Percentiles rank a stretch among this genome's conserved stretches.
phyloP scores from a whole-genome alignment of 306 rosid species.

The Acacia crassicarpa region DNA sequence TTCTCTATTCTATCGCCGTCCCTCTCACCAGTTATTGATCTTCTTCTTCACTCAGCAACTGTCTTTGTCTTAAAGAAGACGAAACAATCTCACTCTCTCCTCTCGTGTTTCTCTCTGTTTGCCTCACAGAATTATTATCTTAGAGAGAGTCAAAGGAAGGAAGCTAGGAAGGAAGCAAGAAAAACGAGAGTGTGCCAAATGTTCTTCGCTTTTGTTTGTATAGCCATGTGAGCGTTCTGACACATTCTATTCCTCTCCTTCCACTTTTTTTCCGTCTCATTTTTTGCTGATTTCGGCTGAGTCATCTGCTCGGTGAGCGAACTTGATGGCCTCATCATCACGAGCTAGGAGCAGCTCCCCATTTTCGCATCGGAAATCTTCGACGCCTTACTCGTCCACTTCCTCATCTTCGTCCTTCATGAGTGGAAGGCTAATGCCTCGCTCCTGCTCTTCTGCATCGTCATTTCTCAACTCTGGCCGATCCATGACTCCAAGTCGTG shows the following conservation, averaged over 20 bases:
- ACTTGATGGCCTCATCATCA: slow-evolving; percentile 88
- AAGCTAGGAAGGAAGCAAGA: slow-evolving; percentile 28
- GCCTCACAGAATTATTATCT: slow-evolving; percentile 28
- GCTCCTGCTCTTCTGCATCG: slow-evolving; percentile 76
- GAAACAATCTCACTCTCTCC: slow-evolving; percentile 53
- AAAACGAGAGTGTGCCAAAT: slow-evolving; percentile 33
- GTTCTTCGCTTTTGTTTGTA: slow-evolving; percentile 53
- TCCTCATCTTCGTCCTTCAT: slow-evolving; percentile 74
- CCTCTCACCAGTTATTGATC: slow-evolving; percentile 34
- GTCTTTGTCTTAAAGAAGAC: slow-evolving; percentile 77
- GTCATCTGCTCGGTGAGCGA: slow-evolving; percentile 54
- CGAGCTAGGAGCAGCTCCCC: slow-evolving; percentile 95
- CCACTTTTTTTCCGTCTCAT: slow-evolving; percentile 16
- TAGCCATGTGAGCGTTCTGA: slow-evolving; percentile 86
- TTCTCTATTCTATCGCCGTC: slow-evolving; percentile 23
- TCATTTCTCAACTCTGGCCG: slow-evolving; percentile 80
- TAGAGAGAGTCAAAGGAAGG: slow-evolving; percentile 32
- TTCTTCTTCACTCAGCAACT: slow-evolving; percentile 53
- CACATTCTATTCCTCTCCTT: slow-evolving; percentile 54
- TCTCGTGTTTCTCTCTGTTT: slow-evolving; percentile 15
- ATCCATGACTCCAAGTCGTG: slow-evolving; percentile 76
- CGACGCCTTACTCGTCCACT: slow-evolving; percentile 76
- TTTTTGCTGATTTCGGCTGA: slow-evolving; percentile 30
- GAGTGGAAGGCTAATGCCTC: slow-evolving; percentile 77
- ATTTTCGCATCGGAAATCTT: slow-evolving; percentile 78